Evolutionary conservation across 2,329 filamentous ascomycete species (phyloP).

Genomic region (Cadophora sp.): DNA sequence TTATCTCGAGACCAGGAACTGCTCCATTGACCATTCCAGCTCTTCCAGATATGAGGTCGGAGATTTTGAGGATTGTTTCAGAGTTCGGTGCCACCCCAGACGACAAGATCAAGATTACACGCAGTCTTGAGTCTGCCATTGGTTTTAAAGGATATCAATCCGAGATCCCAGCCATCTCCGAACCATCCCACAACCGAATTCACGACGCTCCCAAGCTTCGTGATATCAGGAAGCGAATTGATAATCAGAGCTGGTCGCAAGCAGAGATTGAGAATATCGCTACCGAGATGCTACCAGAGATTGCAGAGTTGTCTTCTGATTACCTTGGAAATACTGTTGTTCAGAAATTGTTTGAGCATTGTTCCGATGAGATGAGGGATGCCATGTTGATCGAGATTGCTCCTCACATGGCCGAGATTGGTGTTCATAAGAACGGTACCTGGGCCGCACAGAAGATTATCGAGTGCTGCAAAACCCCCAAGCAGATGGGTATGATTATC

Average conservation of each 20-base stretch:
- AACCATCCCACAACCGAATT: constrained; percentile 86
- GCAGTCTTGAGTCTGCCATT: constrained; percentile 78
- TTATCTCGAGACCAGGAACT: constrained; percentile 51
- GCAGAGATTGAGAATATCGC: constrained; percentile 93
- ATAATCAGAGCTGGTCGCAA: constrained; percentile 87
- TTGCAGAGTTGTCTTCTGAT: constrained; percentile 92
- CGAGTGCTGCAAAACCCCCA: constrained; percentile 54
- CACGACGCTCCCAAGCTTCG: constrained; percentile 94
- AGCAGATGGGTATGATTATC: constrained; percentile 85
- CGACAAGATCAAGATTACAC: constrained; percentile 74
- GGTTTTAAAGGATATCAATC: constrained; percentile 73
- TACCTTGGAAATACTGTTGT: constrained; percentile 99
- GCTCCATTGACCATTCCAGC: constrained; percentile 72
- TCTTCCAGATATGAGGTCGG: constrained; percentile 77
- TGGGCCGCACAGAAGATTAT: constrained; percentile 99
- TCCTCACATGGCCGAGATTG: constrained; percentile 93
- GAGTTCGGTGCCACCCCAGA: constrained; percentile 87
- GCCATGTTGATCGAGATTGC: constrained; percentile 89
- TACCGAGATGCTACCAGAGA: constrained; percentile 92
- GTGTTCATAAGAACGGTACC: constrained; percentile 98
- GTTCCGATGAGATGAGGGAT: constrained; percentile 88
- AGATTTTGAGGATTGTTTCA: constrained; percentile 85
- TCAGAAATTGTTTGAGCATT: constrained; percentile 97
- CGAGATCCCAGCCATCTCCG: constrained; percentile 88
- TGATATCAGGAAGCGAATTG: constrained; percentile 96